Evolutionary conservation across 495 filamentous ascomycete genomes (phyloP).

Genomic region (Thozetella sp.): DNA sequence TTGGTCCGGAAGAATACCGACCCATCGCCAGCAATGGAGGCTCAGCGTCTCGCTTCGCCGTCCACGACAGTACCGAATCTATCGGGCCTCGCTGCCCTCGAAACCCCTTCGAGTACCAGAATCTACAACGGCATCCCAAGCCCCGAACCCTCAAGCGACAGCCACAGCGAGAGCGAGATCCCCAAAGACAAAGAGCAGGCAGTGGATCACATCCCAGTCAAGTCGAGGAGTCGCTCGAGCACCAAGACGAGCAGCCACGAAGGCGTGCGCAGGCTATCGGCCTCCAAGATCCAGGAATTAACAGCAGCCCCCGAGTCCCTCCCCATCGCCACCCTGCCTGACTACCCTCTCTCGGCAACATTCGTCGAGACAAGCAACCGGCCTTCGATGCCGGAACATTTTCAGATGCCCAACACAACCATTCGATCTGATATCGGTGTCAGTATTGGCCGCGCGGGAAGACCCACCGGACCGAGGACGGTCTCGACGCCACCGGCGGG

Average conservation of each 20-base stretch:
- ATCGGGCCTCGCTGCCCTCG: not conserved
- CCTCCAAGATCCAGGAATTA: constrained; percentile 56
- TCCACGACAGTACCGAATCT: not conserved
- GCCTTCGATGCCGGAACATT: constrained; percentile 26
- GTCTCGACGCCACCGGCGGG: constrained; percentile 46
- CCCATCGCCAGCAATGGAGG: too few species aligned
- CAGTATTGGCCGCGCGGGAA: not conserved
- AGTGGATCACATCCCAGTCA: constrained; percentile 5
- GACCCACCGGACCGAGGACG: constrained; percentile 30
- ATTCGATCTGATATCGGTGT: not conserved
- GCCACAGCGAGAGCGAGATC: constrained; percentile 24
- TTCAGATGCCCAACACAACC: constrained; percentile 11
- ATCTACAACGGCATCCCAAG: constrained; percentile 22
- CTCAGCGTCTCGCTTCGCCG: not conserved
- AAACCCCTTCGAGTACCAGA: not conserved
- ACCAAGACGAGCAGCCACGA: constrained; percentile 37
- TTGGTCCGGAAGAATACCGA: too few species aligned
- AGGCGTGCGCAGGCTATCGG: constrained; percentile 54
- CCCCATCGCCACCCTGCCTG: constrained; percentile 35
- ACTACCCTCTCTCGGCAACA: constrained; percentile 31
- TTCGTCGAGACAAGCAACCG: constrained; percentile 29
- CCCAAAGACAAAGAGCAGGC: constrained; percentile 6
- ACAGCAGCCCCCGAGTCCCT: constrained; percentile 54
- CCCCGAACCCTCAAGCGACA: constrained; percentile 29
- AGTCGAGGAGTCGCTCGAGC: constrained; percentile 25